Evolutionary conservation across 2,329 filamentous ascomycete genomes (phyloP).

Genomic region (Calonectria pseudoreteaudii): DNA sequence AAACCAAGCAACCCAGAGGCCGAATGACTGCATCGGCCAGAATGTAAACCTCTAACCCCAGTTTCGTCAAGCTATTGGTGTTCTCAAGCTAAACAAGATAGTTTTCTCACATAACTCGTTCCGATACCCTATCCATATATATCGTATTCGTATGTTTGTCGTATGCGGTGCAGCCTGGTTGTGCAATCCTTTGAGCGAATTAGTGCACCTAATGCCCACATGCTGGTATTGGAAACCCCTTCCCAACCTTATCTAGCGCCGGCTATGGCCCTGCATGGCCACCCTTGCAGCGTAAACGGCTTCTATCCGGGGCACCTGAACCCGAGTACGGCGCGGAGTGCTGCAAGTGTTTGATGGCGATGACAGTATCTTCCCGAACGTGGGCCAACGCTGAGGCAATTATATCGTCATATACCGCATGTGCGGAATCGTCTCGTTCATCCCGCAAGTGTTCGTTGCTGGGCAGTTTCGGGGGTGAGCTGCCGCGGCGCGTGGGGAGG

Average conservation of each 20-base stretch:
- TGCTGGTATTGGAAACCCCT: not conserved
- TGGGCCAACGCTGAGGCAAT: not conserved
- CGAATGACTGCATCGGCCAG: not conserved
- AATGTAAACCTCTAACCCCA: not conserved
- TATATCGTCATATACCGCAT: not conserved
- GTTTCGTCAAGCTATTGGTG: not conserved
- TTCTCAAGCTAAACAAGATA: not conserved
- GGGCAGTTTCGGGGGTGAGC: not conserved
- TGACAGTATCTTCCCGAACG: not conserved
- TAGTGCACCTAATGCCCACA: not conserved
- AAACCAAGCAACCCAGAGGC: not conserved
- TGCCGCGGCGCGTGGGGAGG: not conserved
- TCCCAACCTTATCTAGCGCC: not conserved
- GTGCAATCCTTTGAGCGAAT: not conserved
- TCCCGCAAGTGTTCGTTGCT: not conserved
- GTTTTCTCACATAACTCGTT: not conserved
- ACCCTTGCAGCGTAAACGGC: not conserved
- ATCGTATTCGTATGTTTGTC: slow-evolving; percentile 11
- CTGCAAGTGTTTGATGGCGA: not conserved
- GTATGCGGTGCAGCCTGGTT: not conserved
- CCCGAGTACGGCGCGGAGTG: not conserved
- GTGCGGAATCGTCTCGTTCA: not conserved
- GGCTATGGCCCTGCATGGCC: not conserved
- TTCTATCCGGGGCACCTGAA: not conserved
- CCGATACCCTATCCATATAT: not conserved